Evolutionary conservation across 495 filamentous ascomycete species (phyloP).

Genomic region (Penicillium odoratum): DNA sequence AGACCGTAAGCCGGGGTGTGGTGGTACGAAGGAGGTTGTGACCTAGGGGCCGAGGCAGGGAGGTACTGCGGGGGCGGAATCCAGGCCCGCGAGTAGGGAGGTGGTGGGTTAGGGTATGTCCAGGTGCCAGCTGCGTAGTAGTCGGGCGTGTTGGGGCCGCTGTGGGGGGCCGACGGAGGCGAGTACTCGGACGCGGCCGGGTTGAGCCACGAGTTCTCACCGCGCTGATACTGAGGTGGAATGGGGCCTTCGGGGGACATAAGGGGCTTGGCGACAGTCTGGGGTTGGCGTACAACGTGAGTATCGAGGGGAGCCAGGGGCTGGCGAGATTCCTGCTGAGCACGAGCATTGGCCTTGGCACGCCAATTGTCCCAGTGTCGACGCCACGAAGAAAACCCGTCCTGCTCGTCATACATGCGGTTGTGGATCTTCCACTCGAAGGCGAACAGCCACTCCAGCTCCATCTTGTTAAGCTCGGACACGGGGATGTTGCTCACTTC

Average conservation of each 20-base stretch:
- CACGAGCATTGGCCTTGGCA: constrained; percentile 56
- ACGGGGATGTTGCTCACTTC: constrained; percentile 95
- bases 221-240: constrained; percentile 53
- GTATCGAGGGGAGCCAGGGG: constrained; percentile 71
- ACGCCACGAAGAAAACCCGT: constrained; percentile 79
- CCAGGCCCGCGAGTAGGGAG: constrained; percentile 43
- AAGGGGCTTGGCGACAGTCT: constrained; percentile 43
- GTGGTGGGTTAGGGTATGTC: constrained; percentile 56
- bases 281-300: constrained; percentile 42
- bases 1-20: constrained; percentile 52
- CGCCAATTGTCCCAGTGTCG: constrained; percentile 82
- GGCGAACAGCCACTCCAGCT: constrained; percentile 85
- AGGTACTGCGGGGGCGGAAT: constrained; percentile 52
- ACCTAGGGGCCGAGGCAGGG: constrained; percentile 39
- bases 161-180: constrained; percentile 68
- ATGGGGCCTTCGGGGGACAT: constrained; percentile 52
- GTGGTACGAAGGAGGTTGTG: constrained; percentile 54
- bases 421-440: constrained; percentile 89
- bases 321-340: constrained; percentile 50
- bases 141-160: constrained; percentile 63
- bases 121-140: constrained; percentile 55
- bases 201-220: constrained; percentile 55
- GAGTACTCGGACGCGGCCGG: constrained; percentile 59
- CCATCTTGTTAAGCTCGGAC: constrained; percentile 81
- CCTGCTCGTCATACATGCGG: constrained; percentile 73